Base-by-base conservation (phyloP, 768 basidiomycete genomes). In the Macrolepiota albuminosa region DNA sequence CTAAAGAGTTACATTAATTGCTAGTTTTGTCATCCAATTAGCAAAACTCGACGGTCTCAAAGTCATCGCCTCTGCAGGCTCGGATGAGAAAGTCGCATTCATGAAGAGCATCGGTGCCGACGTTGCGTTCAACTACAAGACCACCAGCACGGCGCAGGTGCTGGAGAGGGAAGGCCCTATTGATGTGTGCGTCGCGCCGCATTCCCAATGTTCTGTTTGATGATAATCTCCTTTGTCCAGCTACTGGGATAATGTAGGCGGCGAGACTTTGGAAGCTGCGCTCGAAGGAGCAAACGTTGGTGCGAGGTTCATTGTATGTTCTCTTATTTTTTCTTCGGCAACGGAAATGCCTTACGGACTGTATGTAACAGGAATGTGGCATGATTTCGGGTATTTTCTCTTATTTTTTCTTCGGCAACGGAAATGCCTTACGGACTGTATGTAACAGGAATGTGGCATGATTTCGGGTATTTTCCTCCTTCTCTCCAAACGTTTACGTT, bases 91-190 rank as follows among this genome's bases (percentile, higher is more conserved):
- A 70, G 86, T 91, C 7, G 68, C 75, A 5, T 87, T 81, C 66
- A 71, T 87, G 71, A 78, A 78, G 52, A 76, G 78, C 3, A 63
- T 88, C n/a, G 89, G 87, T 0, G 82, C 84, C 0, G 88, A 91
- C 63, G 79, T 86, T 6, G 84, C 78, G 0, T 89, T 89, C 75
- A 89, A 91, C 69, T 90, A 88, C 73, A 88, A 91, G 77, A 88
- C 79, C 0, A 74, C 75, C 0, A 73, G 74, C 50, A 84, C 81
- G 0, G 65, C 65, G 1, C 81, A 85, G 11, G 73, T 87, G 3
- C 71, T 92, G 42, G 67, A 68, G 61, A 77, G 77, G 59, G 78
- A 89, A 63, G 87, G 86, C 0, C 77, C 78, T 9, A 71, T 81
- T 37, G 74, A 81, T 56, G 70, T 80, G 77, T 78, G 61, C 33